Evolutionary conservation across 2,329 filamentous ascomycete genomes (phyloP).

Genomic region (Beauveria brongniartii): DNA sequence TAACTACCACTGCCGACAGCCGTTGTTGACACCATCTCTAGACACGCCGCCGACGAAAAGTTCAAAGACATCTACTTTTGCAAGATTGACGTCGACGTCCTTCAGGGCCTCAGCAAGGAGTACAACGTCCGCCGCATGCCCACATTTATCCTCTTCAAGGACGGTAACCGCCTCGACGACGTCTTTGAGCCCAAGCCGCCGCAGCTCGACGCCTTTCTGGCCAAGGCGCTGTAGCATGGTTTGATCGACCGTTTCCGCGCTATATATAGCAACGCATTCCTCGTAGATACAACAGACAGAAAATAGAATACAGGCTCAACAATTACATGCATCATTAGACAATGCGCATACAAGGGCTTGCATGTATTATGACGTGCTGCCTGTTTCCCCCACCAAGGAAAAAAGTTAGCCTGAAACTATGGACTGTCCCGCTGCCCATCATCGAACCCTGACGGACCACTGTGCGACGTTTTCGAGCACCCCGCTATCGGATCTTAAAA

Average conservation of each 20-base stretch:
- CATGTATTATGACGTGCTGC: slow-evolving; percentile 7
- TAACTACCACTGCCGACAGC: background rate
- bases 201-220: slow-evolving; percentile 12
- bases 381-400: background rate
- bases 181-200: slow-evolving; percentile 29
- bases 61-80: slow-evolving; percentile 60
- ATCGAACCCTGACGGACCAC: background rate
- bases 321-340: background rate
- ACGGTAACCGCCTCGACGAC: slow-evolving; percentile 59
- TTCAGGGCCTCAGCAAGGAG: slow-evolving; percentile 63
- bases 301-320: background rate
- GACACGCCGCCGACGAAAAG: slow-evolving; percentile 29
- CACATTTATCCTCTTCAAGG: slow-evolving; percentile 75
- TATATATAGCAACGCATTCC: background rate
- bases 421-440: background rate
- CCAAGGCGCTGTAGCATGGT: slow-evolving; percentile 5
- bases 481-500: slow-evolving; percentile 12
- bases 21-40: background rate
- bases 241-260: background rate
- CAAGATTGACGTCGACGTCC: slow-evolving; percentile 81
- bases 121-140: slow-evolving; percentile 80
- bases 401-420: background rate
- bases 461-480: background rate
- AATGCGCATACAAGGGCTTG: background rate
- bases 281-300: background rate